Percentiles rank a stretch among this genome's conserved stretches.
Conservation (phyloP, 768 basidiomycete species). For the Naganishia randhawae region DNA sequence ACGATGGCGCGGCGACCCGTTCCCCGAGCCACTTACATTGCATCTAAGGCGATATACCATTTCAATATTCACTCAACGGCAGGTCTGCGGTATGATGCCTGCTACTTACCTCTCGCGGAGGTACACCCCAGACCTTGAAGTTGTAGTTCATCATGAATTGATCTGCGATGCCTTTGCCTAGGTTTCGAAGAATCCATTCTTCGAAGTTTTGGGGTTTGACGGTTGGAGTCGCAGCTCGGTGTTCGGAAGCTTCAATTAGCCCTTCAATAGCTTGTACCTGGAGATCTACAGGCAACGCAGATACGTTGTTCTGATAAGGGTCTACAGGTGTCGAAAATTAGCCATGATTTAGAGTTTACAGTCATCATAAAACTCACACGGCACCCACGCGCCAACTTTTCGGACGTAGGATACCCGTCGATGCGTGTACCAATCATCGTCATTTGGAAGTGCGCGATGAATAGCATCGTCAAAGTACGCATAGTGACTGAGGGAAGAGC, state of each 20-base stretch:
- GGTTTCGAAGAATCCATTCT: conserved; percentile 52
- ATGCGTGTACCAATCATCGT: conserved; percentile 52
- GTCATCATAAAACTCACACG: conserved; percentile 43
- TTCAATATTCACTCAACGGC: background rate
- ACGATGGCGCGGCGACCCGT: conserved; percentile 51
- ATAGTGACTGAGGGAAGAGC: conserved; percentile 44
- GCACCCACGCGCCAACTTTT: conserved; percentile 49
- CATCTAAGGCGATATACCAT: conserved; percentile 40
- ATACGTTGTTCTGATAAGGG: conserved; percentile 52
- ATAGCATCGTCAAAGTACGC: conserved; percentile 52
- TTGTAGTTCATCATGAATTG: conserved; percentile 53
- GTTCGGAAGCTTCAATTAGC: conserved; percentile 50
- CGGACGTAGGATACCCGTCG: conserved; percentile 52
- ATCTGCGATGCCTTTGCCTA: conserved; percentile 51
- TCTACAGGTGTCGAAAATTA: conserved; percentile 28
- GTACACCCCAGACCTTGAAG: conserved; percentile 53
- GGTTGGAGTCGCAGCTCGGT: conserved; percentile 37
- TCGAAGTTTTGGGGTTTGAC: conserved; percentile 51
- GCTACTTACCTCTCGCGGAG: conserved; percentile 42
- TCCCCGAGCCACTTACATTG: conserved; percentile 54
- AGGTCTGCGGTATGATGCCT: background rate
- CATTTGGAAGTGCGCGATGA: conserved; percentile 50
- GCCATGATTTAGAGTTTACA: background rate
- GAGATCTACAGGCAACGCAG: conserved; percentile 49
- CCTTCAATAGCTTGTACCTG: conserved; percentile 52